Conservation (phyloP, 805 yeast species). For the Saccharomycopsis sp. region DNA sequence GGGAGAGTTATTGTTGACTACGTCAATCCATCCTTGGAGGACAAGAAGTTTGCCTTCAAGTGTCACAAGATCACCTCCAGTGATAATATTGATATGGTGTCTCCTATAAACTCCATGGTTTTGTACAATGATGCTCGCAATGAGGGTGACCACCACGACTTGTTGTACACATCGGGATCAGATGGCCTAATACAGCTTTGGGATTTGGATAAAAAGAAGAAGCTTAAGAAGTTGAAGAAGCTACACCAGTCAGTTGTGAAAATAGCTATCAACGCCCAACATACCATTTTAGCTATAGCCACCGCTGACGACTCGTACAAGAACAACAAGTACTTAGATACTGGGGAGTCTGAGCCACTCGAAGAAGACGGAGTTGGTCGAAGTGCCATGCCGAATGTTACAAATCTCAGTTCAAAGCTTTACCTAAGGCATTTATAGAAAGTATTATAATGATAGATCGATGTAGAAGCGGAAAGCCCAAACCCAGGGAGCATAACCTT, state of each 20-base stretch:
- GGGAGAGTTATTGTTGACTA: constrained; percentile 18
- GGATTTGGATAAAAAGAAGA: constrained; percentile 21
- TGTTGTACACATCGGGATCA: constrained; percentile 19
- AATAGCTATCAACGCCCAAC: background rate
- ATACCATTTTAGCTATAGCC: constrained; percentile 33
- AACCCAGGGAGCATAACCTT: no score
- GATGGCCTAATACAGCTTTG: constrained; percentile 20
- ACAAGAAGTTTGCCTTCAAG: constrained; percentile 20
- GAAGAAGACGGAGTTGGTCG: background rate
- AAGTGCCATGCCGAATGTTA: constrained; percentile 4
- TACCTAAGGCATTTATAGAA: no score
- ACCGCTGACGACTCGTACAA: constrained; percentile 43
- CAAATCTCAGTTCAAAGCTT: constrained; percentile 8
- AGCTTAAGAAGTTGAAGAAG: constrained; percentile 18
- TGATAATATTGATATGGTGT: constrained; percentile 16
- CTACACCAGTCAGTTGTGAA: constrained; percentile 11
- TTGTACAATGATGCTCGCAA: constrained; percentile 3
- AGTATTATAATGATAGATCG: no score
- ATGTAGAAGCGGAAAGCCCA: no score
- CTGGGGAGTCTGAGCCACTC: background rate
- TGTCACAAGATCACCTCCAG: constrained; percentile 16
- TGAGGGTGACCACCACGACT: constrained; percentile 7
- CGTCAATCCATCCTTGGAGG: constrained; percentile 7
- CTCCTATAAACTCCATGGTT: constrained; percentile 17
- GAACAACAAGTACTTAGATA: constrained; percentile 21